Evolutionary conservation across 225 moss, liverwort and hornwort species (phyloP), one percentile per base, ranked within the genome.

Genomic region (Marchantia paleacea): DNA sequence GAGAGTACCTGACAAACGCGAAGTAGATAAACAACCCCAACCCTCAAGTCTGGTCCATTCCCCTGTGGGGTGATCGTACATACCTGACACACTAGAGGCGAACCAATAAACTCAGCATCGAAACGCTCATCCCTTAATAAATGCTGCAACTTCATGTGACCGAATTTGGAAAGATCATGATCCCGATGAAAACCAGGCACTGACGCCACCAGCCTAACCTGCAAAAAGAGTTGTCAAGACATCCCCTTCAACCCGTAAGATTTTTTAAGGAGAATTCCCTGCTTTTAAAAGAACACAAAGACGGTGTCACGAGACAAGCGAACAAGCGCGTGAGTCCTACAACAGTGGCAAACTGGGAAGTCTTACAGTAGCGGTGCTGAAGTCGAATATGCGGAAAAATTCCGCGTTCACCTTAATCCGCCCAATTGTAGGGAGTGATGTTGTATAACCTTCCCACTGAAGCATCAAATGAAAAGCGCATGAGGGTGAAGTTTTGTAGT

Each of bases 101-200:
- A 89, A 63, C 88, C 82, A 80, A 84, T 84, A 77, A 95, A 99
- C 73, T 91, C 85, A 51, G 89, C 83, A 31, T 95, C 92, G 76
- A 95, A 99, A 30, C 75, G 73, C 78, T 92, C 89, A 83, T 91
- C 88, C 57, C 91, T 89, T 81, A 99, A 88, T 7, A 99, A 58
- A 22, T 87, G 87, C 69, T 92, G 91, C 77, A 99, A 86, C 83
- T 99, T 99, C 92, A 95, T 91, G 84, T 99, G 99, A 61, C 99
- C 99, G 92, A 94, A 99, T 83, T 91, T 99, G 61, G 83, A 85
- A 73, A 94, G 61, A 62, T 85, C 87, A 62, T 80, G 88, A 28
- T 92, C 92, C 30, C 85, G 90, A 84, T 99, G 99, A 82, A 94
- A 99, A 69, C 99, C 99, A 73, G 99, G 99, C 64, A 95, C 91